Conservation (phyloP, 768 basidiomycete genomes). For the Rhodotorula graminis region DNA sequence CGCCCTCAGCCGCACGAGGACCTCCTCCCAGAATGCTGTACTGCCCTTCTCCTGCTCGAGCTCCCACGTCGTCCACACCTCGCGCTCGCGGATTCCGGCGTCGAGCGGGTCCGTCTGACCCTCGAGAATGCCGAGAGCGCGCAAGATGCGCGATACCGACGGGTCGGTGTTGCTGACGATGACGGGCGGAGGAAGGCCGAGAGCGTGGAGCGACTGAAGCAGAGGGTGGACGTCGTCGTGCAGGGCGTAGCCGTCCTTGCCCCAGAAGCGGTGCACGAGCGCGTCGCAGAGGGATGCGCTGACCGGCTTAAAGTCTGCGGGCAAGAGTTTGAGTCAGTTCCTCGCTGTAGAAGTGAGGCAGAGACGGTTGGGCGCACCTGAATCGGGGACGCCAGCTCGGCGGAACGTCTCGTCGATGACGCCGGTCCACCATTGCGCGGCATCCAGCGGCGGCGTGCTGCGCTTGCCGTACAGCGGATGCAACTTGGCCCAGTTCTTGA, state of each 20-base stretch:
- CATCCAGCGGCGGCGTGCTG: conserved; percentile 13
- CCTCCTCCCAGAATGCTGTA: conserved; percentile 20
- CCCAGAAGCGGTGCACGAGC: conserved; percentile 29
- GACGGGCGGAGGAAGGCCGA: not conserved
- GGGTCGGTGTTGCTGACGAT: conserved; percentile 30
- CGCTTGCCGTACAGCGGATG: conserved; percentile 35
- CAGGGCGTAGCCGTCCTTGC: conserved; percentile 20
- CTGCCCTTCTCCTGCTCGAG: conserved; percentile 21
- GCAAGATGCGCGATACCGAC: conserved; percentile 5
- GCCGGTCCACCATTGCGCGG: conserved; percentile 18
- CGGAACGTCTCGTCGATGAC: conserved; percentile 30
- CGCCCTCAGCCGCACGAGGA: conserved; percentile 1
- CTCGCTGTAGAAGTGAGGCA: no score
- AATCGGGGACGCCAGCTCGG: conserved; percentile 2
- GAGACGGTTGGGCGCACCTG: conserved; percentile 5
- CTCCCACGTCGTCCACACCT: conserved; percentile 20
- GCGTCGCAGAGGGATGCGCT: not conserved
- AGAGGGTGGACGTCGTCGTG: conserved; percentile 18
- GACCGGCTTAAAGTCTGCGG: conserved; percentile 3
- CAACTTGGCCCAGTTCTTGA: conserved; percentile 1
- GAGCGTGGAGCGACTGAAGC: not conserved
- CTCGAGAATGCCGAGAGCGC: conserved; percentile 1
- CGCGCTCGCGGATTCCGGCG: conserved; percentile 1
- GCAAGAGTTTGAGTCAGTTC: no score
- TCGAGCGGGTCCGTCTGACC: not conserved